These are phyloP conservation scores for Centaurea solstitialis DNA, from an alignment of 129 eudicot species.

Conservation along the genomic window DNA sequence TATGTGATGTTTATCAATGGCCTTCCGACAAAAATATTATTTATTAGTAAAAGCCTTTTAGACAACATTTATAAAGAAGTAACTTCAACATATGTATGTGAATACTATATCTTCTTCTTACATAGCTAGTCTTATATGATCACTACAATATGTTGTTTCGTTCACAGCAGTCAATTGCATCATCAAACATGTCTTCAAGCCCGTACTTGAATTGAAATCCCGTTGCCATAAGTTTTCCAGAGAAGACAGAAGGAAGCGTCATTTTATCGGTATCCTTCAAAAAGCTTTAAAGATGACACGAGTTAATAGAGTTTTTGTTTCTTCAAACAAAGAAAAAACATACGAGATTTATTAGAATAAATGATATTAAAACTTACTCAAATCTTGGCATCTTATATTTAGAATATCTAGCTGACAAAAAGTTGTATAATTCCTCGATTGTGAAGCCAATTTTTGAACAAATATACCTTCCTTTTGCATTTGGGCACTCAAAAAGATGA, in stretches of 20 bases:
- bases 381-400: conserved; percentile 39
- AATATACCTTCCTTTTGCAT: conserved; percentile 62
- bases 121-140: not conserved
- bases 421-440: conserved; percentile 27
- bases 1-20: too few species aligned
- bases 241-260: conserved; percentile 22
- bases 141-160: conserved; percentile 39
- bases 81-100: not conserved
- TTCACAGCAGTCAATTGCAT: conserved; percentile 53
- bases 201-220: conserved; percentile 55
- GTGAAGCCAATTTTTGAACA: conserved; percentile 45
- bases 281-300: conserved; percentile 9
- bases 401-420: conserved; percentile 46
- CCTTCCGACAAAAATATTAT: too few species aligned
- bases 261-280: conserved; percentile 15
- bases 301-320: not conserved
- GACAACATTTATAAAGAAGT: too few species aligned
- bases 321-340: not conserved
- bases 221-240: conserved; percentile 40
- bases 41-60: too few species aligned
- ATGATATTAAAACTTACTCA: conserved; percentile 38
- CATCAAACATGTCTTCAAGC: conserved; percentile 59
- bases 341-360: not conserved
- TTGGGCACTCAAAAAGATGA: conserved; percentile 43
- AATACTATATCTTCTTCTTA: not conserved